A percentile compares a stretch with the other conserved stretches of the same genome.
Evolutionary conservation across 2,329 filamentous ascomycete species (phyloP).

Genomic region (Fusarium coicis): DNA sequence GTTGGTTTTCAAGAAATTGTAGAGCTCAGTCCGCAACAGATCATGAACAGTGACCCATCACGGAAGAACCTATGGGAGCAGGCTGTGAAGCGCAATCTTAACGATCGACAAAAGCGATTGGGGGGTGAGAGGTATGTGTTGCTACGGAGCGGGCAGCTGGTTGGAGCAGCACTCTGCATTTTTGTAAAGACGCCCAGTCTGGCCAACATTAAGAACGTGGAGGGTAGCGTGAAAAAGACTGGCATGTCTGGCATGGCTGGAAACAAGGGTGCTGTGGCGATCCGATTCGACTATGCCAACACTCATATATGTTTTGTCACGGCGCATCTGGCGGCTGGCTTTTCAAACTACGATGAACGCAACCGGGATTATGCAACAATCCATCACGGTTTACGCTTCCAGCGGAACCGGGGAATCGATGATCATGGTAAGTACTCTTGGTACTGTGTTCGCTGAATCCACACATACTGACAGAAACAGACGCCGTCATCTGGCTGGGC

Average conservation of each 20-base stretch:
- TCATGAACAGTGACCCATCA: constrained; percentile 96
- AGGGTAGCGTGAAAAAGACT: constrained; percentile 92
- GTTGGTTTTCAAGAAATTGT: constrained; percentile 98
- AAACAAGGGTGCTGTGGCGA: constrained; percentile 97
- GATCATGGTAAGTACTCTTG: constrained; percentile 74
- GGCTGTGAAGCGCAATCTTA: constrained; percentile 81
- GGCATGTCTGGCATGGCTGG: constrained; percentile 97
- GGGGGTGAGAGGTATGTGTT: constrained; percentile 86
- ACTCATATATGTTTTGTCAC: constrained; percentile 96
- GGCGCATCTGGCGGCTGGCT: constrained; percentile 94
- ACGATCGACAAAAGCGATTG: constrained; percentile 71
- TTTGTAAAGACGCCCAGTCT: constrained; percentile 86
- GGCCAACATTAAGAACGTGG: constrained; percentile 91
- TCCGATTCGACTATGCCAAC: constrained; percentile 93
- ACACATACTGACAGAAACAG: constrained; percentile 48
- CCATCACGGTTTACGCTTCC: constrained; percentile 86
- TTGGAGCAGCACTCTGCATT: constrained; percentile 91
- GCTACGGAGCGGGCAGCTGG: constrained; percentile 90
- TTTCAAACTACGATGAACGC: constrained; percentile 95
- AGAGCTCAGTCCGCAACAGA: constrained; percentile 96
- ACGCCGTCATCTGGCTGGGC: constrained; percentile 90
- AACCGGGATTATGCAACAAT: constrained; percentile 95
- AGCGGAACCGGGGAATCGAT: constrained; percentile 88
- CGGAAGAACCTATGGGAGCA: constrained; percentile 88
- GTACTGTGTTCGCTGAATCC: constrained; percentile 12